Evolutionary conservation across 1,139 yeast genomes (phyloP), one percentile per base, ranked within the genome.

Genomic region (Zygoascus hellenicus): DNA sequence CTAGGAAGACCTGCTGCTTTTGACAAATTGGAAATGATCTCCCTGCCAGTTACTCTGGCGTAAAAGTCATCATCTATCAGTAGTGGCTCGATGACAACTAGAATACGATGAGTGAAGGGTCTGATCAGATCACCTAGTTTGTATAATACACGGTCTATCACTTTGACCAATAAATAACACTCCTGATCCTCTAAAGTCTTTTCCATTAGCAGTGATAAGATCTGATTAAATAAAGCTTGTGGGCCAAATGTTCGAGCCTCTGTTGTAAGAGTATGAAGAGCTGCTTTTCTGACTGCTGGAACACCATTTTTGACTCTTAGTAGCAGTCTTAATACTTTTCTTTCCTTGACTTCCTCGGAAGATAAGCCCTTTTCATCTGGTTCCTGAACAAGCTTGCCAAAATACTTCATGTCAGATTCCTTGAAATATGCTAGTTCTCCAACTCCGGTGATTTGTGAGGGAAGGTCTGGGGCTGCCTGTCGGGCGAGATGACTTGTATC

Each of bases 1-100:
- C 80, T 81, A 0, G 88, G 78, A 36, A 90, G 66, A 0, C 98
- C 98, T 1, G 87, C 92, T 1, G 95, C 87, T 58, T 81, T 82
- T 5, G 95, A 70, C 30, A 90, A 67, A 54, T 77, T 82, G 0
- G 92, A 75, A 10, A 90, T 77, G 28, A 89, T 78, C 53, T 88
- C 96, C 45, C 87, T 71, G 1, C 96, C 94, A 59, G 87, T 95
- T 2, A 77, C 67, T 51, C 96, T 71, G 1, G 90, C 75, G 19
- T 80, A 75, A 48, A 75, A 71, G 60, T 88, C 95, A 54, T 85
- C 92, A 59, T 89, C 97, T 9, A 85, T 77, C 40, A 90, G 70
- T 49, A 89, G 65, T 0, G 97, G 97, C 38, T 89, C 79, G 1
- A 86, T 75, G 0, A 88, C 95, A 19, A 77, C 76, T 31, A 90